Base-by-base conservation (phyloP, 805 yeast species). In the Maudiozyma pseudohumilis region DNA sequence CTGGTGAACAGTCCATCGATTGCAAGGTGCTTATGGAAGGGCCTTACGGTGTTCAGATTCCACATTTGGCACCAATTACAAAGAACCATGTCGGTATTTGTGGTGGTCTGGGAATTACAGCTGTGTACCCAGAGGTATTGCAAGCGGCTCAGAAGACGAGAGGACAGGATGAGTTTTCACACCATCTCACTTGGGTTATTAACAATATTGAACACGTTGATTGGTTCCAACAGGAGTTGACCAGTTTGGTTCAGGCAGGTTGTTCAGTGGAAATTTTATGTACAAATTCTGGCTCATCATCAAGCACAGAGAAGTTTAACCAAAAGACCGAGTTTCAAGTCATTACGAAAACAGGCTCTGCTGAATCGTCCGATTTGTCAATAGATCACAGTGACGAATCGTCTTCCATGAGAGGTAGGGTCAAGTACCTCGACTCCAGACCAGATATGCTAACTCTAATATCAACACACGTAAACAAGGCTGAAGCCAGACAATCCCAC, bases 161-260 rank as follows among this genome's bases (percentile, higher is more conserved):
- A 17, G 20, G 35, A 10, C 27, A 38, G 3, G 49, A 47, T 33
- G 36, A 21, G 4, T 29, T 46, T 31, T 18, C 21, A 16, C 56
- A 67, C 22, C 69, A 71, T 40, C 64, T 83, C 38, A 59, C 71
- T 26, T 85, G 95, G 94, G 67, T 71, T 7, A 64, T 81, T 8
- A 64, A 78, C 39, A 73, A 75, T 26, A 61, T 65, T 41, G 59
- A 60, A 29, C 68, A 77, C 6, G 51, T 82, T 17, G 44, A 48
- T 12, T 74, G 74, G 74, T 74, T 74, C 45, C 35, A 45, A 4
- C 56, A 52, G 3, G 77, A 75, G 46, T 47, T 75, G 29, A 49
- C 38, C 6, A 43, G 48, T 29, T 44, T 71, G 29, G 16, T 35
- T 35, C n/a, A 50, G 49, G 13, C 48, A 45, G 36, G 58, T 53